Evolutionary conservation across 129 eudicot species (phyloP).

Genomic region (Artemisia annua): DNA sequence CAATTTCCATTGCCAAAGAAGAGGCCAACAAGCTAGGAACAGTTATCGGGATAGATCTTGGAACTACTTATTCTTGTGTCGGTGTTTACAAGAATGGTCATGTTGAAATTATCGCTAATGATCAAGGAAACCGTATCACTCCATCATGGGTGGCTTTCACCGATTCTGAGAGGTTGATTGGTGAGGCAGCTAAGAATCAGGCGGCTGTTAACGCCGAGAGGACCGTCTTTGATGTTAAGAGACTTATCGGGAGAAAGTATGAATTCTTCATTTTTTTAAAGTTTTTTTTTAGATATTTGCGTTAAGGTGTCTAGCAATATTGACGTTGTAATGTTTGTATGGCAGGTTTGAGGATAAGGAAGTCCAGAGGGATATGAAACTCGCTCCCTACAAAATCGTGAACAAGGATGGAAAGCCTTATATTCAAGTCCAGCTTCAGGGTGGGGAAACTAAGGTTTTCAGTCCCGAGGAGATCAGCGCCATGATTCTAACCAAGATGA

Average conservation of each 20-base stretch:
- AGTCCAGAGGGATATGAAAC: too few species aligned
- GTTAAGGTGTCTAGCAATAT: too few species aligned
- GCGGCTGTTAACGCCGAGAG: constrained; percentile 68
- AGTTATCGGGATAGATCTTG: constrained; percentile 72
- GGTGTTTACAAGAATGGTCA: constrained; percentile 77
- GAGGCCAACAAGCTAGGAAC: constrained; percentile 70
- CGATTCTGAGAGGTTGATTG: constrained; percentile 66
- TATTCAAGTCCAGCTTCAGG: too few species aligned
- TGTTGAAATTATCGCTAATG: constrained; percentile 76
- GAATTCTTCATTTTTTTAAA: not conserved
- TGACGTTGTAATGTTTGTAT: too few species aligned
- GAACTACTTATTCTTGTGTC: constrained; percentile 78
- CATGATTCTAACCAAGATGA: too few species aligned
- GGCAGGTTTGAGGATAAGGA: too few species aligned
- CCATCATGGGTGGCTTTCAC: constrained; percentile 82
- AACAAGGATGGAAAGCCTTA: too few species aligned
- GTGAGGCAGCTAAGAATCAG: constrained; percentile 80
- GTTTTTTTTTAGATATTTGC: too few species aligned
- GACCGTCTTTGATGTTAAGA: constrained; percentile 69
- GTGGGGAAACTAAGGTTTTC: too few species aligned
- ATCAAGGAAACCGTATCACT: constrained; percentile 76
- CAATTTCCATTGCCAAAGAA: constrained; percentile 62
- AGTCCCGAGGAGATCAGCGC: too few species aligned
- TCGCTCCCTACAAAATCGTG: too few species aligned
- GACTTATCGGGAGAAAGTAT: constrained; percentile 76